These are phyloP conservation scores for Auriscalpium orientale DNA, from an alignment of 768 basidiomycete species.

Conservation along the genomic window DNA sequence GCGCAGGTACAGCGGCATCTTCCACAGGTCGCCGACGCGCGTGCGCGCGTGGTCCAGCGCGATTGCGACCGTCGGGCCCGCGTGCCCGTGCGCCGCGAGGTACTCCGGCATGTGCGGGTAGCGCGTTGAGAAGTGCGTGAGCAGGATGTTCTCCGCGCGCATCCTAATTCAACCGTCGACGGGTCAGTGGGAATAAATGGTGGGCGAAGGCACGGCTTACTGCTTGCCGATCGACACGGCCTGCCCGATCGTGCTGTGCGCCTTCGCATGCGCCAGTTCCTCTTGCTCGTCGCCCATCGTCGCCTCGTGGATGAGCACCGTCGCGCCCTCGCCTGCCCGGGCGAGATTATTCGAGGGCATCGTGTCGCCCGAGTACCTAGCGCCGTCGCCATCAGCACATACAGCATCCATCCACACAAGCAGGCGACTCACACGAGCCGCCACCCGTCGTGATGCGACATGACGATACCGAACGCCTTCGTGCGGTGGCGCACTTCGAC, in stretches of 20 bases:
- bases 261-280: conserved; percentile 65
- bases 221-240: conserved; percentile 70
- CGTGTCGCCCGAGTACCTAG: conserved; percentile 88
- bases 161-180: conserved; percentile 43
- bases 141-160: conserved; percentile 75
- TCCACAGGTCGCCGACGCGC: conserved; percentile 77
- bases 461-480: conserved; percentile 10
- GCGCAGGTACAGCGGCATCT: conserved; percentile 66
- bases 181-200: conserved; percentile 1
- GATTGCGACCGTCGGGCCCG: conserved; percentile 43
- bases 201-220: conserved; percentile 31
- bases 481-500: conserved; percentile 13
- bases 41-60: conserved; percentile 79
- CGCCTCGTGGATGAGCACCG: conserved; percentile 89
- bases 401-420: neutral
- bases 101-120: conserved; percentile 75
- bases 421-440: conserved; percentile 8
- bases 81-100: conserved; percentile 14
- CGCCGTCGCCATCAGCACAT: conserved; percentile 12
- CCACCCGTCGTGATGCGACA: conserved; percentile 13
- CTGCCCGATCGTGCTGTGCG: conserved; percentile 86
- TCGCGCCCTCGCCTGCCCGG: conserved; percentile 54
- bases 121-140: conserved; percentile 93
- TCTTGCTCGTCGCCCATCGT: conserved; percentile 83
- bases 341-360: conserved; percentile 65